Base-by-base conservation (phyloP, 2,329 filamentous ascomycete genomes). In the Cytospora leucostoma region DNA sequence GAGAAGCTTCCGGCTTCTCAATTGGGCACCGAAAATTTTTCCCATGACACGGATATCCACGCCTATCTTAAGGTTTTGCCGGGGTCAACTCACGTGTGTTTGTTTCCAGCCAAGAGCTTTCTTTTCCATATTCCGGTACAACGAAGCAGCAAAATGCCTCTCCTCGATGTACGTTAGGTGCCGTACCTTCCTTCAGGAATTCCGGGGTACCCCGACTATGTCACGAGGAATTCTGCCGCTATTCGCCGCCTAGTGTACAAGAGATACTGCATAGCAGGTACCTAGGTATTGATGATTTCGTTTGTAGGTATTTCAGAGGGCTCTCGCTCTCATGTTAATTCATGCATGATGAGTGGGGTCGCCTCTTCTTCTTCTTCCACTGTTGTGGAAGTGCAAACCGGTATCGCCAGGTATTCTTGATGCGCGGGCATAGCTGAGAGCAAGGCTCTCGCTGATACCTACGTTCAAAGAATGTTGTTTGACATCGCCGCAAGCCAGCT, bases 1-100 rank as follows among this genome's bases (percentile, higher is more conserved):
- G 35, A 40, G 53, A 38, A 55, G 59, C 40, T 51, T 27, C 40
- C 59, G 27, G 54, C 32, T 50, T 50, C 59, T 61, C 40, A 44
- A 55, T 61, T 61, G 59, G 59, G 51, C 51, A 50, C 49, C 21
- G 59, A 61, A 61, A 61, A 61, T 15, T 61, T 61, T 61, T 61
- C 59, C 59, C 59, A 61, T 61, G 27, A 51, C 57, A 50, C 57
- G 34, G 51, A 37, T 44, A 55, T 35, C 51, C 59, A 33, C 33
- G 51, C 32, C 32, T 53, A 33, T 47, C n/a, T 7, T 19, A 8
- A 47, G 34, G 51, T 40, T 50, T 17, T n/a, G 49, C 59, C 59
- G 21, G 59, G 40, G 49, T 61, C 51, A 13, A 37, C 19, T 32
- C 33, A 33, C 13, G 44, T 19, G 44, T 8, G 17, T 8, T 21